Evolutionary conservation across 2,329 filamentous ascomycete genomes (phyloP), one percentile per base, ranked within the genome.

Genomic region (Metarhizium robertsii): DNA sequence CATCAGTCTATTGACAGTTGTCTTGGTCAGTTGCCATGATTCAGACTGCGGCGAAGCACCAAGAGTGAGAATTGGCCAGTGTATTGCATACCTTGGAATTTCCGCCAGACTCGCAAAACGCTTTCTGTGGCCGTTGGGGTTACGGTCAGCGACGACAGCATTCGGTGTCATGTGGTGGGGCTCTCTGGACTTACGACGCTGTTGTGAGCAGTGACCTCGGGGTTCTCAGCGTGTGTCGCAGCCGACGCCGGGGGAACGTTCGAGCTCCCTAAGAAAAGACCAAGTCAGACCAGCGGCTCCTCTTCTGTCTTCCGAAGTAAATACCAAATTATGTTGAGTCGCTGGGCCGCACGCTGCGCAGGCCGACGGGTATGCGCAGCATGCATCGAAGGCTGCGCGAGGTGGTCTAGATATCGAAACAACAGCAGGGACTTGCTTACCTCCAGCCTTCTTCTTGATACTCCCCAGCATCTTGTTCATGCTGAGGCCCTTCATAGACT

Each of bases 31-130:
- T 36, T n/a, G 16, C 16, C 16, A 20, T 38, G 29, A 14, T 51
- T 36, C 38, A 32, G 30, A 25, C 14, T 16, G 42, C 20, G 25
- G 6, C 16, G 25, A 25, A 25, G 25, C 25, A 25, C 50, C 3
- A 43, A 18, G 52, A 30, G 6, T 30, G 49, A 52, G 29, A 45
- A 20, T 32, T 25, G 13, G 18, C 6, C 10, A 20, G 18, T 50
- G 2, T 6, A 45, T n/a, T n/a, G 6, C 73, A 57, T 78, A 83
- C 78, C 62, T 78, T 71, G 61, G 76, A 73, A 65, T 81, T 79
- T 56, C 80, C 78, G 59, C 82, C 84, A 52, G 87, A 86, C 72
- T 92, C 87, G 77, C 90, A 95, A 69, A 95, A 95, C 48, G 83
- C 79, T 77, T 79, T 87, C 88, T 92, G 67, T 59, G 43, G 20